phyloP scores from a whole-genome alignment of 2,329 filamentous ascomycete species.

The Fusarium bactridioides region DNA sequence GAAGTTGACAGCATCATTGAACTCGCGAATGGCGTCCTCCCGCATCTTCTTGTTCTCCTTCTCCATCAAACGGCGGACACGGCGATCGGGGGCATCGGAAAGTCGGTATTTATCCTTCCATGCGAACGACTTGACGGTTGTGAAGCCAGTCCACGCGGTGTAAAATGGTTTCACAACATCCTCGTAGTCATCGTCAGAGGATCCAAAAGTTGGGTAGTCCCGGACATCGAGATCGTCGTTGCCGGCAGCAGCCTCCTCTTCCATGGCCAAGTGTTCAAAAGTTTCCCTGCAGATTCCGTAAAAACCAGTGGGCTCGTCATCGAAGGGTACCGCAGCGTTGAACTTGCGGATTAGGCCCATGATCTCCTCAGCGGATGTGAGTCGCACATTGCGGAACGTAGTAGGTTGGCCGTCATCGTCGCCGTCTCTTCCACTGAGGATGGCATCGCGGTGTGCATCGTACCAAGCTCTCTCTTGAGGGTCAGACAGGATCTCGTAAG shows the following conservation, averaged over 20 bases:
- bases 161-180: conserved; percentile 83
- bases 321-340: conserved; percentile 78
- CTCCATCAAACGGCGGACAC: conserved; percentile 85
- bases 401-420: conserved; percentile 59
- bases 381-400: conserved; percentile 71
- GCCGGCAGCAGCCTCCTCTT: conserved; percentile 79
- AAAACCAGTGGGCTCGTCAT: conserved; percentile 82
- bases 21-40: conserved; percentile 84
- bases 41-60: conserved; percentile 90
- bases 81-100: conserved; percentile 86
- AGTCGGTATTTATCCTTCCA: conserved; percentile 90
- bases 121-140: conserved; percentile 83
- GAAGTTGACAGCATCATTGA: conserved; percentile 90
- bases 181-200: conserved; percentile 78
- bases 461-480: conserved; percentile 97
- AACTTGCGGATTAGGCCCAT: conserved; percentile 81
- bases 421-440: conserved; percentile 72
- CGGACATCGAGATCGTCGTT: conserved; percentile 68
- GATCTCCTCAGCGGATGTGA: conserved; percentile 85
- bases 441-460: conserved; percentile 89
- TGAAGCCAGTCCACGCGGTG: conserved; percentile 78
- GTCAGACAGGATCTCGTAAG: conserved; percentile 95
- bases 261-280: conserved; percentile 81
- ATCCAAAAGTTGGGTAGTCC: conserved; percentile 85
- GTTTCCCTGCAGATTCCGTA: conserved; percentile 79